A percentile compares a stretch with the other conserved stretches of the same genome.
phyloP scores from a whole-genome alignment of 768 basidiomycete genomes.

The Scleroderma citrinum region DNA sequence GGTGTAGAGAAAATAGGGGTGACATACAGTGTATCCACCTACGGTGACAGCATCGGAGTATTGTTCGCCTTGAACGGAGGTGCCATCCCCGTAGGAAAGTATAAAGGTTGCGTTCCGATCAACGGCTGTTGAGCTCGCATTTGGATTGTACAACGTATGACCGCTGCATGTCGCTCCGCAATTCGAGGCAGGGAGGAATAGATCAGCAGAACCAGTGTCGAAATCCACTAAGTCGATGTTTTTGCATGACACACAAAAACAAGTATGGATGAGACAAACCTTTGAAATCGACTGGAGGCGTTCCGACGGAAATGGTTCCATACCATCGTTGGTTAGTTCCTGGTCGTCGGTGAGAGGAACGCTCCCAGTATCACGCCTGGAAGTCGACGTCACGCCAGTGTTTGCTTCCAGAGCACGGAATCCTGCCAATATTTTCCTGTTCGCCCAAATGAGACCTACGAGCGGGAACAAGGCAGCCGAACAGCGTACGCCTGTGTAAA shows the following conservation, averaged over 20 bases:
- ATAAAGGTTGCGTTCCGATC: constrained; percentile 23
- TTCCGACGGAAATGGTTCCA: constrained; percentile 19
- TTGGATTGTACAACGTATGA: constrained; percentile 33
- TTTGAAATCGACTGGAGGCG: constrained; percentile 15
- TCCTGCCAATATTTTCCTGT: constrained; percentile 17
- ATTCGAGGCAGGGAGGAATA: constrained; percentile 25
- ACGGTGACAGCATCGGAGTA: constrained; percentile 37
- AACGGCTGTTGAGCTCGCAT: constrained; percentile 24
- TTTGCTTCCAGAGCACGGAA: constrained; percentile 4
- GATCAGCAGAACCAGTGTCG: constrained; percentile 32
- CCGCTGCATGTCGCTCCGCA: constrained; percentile 27
- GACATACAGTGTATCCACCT: constrained; percentile 22
- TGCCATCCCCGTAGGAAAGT: constrained; percentile 40
- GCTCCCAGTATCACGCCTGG: constrained; percentile 5
- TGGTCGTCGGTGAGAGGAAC: constrained; percentile 11
- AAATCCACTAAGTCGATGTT: constrained; percentile 19
- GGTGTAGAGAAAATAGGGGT: constrained; percentile 2
- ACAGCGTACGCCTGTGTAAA: constrained; percentile 4
- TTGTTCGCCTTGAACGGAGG: constrained; percentile 32
- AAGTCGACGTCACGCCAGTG: neutral
- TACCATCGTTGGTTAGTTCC: constrained; percentile 15
- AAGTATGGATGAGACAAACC: constrained; percentile 7
- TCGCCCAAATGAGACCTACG: no score
- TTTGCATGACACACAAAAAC: neutral
- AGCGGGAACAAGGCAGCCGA: neutral